Evolutionary conservation across 1,284 basidiomycete species (phyloP), one percentile per base, ranked within the genome.

Genomic region (Takashimella tepidaria): DNA sequence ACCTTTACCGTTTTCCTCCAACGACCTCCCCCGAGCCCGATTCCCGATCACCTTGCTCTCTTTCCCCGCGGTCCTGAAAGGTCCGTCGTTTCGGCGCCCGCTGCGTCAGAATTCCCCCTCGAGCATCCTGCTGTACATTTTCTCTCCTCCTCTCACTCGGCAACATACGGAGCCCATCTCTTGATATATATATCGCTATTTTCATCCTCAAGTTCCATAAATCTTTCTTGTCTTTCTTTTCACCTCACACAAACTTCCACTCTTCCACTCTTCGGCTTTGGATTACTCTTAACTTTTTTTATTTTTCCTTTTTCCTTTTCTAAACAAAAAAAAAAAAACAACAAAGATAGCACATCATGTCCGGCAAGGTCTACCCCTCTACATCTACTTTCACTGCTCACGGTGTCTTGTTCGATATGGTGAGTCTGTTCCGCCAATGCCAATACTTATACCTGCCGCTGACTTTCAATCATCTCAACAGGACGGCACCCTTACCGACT

Each of bases 391-490:
- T 83, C 70, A 70, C 73, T 61, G 81, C 75, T 50, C 83, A 86
- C 57, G 85, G 84, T 59, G 83, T 84, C 68, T 77, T 86, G 63
- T 86, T 86, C 68, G 85, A 86, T 72, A 87, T 87, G 85, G 84
- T 84, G 63, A 57, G 80, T 74, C 47, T 20, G 21, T 31, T 55
- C 43, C 20, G 4, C 21, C 48, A 12, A 19, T 26, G n/a, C 23
- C 25, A 22, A 27, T 23, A 37, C 16, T 37, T 8, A 8, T 13
- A n/a, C 16, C 10, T 5, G 31, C 20, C 24, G 22, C n/a, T 20
- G 10, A 16, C 40, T 24, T 24, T 43, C 21, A 12, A 21, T n/a
- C 13, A 21, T 26, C 41, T n/a, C 24, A 43, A 13, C 60, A 85
- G 84, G 84, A 85, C 65, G 84, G 84, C 43, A 87, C 85, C 11